phyloP scores from a whole-genome alignment of 2,329 filamentous ascomycete genomes.

The Verticillium nonalfalfae region DNA sequence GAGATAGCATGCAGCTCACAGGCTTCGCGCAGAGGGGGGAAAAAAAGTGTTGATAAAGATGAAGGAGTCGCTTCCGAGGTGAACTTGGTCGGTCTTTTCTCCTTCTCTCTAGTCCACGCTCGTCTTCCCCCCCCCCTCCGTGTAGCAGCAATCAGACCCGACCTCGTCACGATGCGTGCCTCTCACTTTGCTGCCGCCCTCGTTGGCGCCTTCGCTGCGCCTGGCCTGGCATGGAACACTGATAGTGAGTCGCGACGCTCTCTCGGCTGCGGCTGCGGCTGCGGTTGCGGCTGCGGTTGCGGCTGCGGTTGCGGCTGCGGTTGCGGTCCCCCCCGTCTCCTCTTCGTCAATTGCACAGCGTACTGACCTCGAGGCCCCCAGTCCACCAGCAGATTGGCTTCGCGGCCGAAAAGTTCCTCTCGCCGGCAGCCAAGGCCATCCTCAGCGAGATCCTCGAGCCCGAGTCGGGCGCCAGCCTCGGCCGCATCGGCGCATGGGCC shows the following conservation, averaged over 20 bases:
- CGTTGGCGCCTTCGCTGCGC: neutral
- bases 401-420: constrained; percentile 10
- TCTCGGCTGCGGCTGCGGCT: neutral
- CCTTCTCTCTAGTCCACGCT: neutral
- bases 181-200: constrained; percentile 2
- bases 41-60: neutral
- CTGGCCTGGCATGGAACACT: constrained; percentile 1
- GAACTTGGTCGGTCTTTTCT: neutral
- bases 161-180: neutral
- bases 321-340: neutral
- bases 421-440: constrained; percentile 6
- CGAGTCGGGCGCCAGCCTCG: constrained; percentile 11
- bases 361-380: neutral
- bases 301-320: neutral
- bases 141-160: neutral
- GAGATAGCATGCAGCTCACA: neutral
- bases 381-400: constrained; percentile 12
- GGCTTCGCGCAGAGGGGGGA: neutral
- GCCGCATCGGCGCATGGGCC: constrained; percentile 10
- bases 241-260: constrained; percentile 2
- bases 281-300: too few relatives aligned
- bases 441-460: constrained; percentile 10
- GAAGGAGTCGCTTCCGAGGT: neutral
- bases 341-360: neutral
- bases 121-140: neutral